Evolutionary conservation across 208 protist species (phyloP).

Genomic region (Phytomonas sp.): DNA sequence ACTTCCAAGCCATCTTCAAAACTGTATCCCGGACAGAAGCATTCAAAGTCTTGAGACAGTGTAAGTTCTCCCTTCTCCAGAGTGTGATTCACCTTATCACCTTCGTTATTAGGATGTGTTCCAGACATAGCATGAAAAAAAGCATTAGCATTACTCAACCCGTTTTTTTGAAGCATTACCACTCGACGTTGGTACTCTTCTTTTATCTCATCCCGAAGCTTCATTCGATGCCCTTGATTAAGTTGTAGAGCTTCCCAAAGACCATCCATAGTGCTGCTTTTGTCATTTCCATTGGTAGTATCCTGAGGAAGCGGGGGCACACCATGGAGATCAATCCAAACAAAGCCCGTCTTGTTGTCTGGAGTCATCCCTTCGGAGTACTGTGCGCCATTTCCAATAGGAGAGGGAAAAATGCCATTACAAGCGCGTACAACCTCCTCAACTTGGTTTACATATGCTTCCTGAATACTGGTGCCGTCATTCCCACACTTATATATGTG

Average conservation of each 20-base stretch:
- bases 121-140: neutral
- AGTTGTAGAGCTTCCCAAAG: neutral
- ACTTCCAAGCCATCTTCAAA: neutral
- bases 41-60: neutral
- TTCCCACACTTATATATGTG: neutral
- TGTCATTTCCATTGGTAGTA: constrained; percentile 3
- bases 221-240: neutral
- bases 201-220: constrained; percentile 1
- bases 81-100: neutral
- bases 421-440: neutral
- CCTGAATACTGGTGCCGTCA: neutral
- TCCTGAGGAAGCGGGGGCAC: constrained; percentile 15
- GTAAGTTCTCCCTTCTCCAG: neutral
- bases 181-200: neutral
- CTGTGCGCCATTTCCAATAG: constrained; percentile 8
- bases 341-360: constrained; percentile 6
- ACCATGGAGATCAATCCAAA: constrained; percentile 31
- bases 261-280: neutral
- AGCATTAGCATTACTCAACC: neutral
- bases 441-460: neutral
- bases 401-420: constrained; percentile 5
- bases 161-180: neutral
- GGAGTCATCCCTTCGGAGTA: constrained; percentile 14
- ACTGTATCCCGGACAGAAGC: neutral
- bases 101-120: neutral